These are phyloP conservation scores for Eucalyptus melliodora DNA, from an alignment of 345 rosid genomes.

Conservation along the genomic window DNA sequence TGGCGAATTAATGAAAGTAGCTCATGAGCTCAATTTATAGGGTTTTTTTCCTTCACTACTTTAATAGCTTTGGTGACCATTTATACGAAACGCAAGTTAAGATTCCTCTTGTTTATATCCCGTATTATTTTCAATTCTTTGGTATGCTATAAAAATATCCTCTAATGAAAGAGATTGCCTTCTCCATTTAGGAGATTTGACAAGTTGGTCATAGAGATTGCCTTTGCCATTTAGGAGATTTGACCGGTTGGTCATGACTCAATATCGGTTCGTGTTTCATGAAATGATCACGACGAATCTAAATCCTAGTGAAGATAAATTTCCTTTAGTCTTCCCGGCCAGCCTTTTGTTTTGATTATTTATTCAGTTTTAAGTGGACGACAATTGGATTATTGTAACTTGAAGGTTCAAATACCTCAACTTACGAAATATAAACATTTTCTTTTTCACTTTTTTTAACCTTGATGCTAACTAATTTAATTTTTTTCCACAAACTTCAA, in stretches of 20 bases:
- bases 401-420: not conserved
- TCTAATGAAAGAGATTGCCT: too few relatives aligned
- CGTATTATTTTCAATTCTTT: too few relatives aligned
- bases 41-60: not conserved
- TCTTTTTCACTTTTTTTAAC: not conserved
- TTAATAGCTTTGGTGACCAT: too few relatives aligned
- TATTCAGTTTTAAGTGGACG: not conserved
- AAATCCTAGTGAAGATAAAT: not conserved
- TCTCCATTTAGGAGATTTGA: too few relatives aligned
- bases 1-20: not conserved
- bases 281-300: not conserved
- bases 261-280: too few relatives aligned
- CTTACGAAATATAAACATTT: not conserved
- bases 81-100: too few relatives aligned
- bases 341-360: not conserved
- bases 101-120: too few relatives aligned
- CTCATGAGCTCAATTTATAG: not conserved
- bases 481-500: not conserved
- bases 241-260: too few relatives aligned
- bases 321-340: not conserved
- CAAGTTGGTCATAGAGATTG: too few relatives aligned
- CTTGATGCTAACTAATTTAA: not conserved
- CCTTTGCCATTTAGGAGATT: too few relatives aligned
- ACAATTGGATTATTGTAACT: not conserved
- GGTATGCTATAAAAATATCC: too few relatives aligned